phyloP scores from a whole-genome alignment of 2,329 filamentous ascomycete genomes.

The Kalmusia sp. region DNA sequence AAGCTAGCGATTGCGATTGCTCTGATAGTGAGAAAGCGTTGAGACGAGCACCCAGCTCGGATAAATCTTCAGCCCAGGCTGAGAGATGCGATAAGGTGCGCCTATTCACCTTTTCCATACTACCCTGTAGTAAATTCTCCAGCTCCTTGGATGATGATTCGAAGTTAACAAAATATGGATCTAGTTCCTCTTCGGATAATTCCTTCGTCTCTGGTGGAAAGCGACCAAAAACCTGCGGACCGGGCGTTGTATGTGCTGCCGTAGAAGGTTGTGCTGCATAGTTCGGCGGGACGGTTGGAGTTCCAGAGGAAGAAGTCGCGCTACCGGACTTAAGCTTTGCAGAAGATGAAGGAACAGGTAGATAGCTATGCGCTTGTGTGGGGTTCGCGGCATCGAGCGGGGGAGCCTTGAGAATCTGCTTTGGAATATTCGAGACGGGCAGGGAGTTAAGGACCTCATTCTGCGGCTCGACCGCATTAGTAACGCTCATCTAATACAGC shows the following conservation, averaged over 20 bases:
- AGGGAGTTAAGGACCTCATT: slow-evolving; percentile 94
- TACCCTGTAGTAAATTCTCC: slow-evolving; percentile 85
- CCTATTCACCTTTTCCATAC: slow-evolving; percentile 96
- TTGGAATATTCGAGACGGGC: slow-evolving; percentile 88
- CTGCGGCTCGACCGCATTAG: slow-evolving; percentile 54
- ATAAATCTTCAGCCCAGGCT: slow-evolving; percentile 83
- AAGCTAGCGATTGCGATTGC: slow-evolving; percentile 83
- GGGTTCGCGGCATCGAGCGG: slow-evolving; percentile 95
- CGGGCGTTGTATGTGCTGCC: slow-evolving; percentile 64
- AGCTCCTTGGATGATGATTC: slow-evolving; percentile 91
- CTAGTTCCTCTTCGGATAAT: slow-evolving; percentile 86
- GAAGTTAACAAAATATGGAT: slow-evolving; percentile 94
- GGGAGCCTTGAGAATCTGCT: slow-evolving; percentile 93
- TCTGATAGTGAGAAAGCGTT: slow-evolving; percentile 97
- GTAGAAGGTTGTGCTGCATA: slow-evolving; percentile 58
- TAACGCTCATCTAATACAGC: not conserved
- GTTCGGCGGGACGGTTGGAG: slow-evolving; percentile 61
- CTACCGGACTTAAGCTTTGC: slow-evolving; percentile 77
- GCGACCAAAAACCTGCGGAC: slow-evolving; percentile 72
- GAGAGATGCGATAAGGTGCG: slow-evolving; percentile 86
- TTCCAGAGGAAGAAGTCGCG: slow-evolving; percentile 56
- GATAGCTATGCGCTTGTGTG: slow-evolving; percentile 81
- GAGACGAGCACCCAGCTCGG: slow-evolving; percentile 92
- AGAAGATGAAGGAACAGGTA: slow-evolving; percentile 84
- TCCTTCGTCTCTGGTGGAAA: slow-evolving; percentile 82